Evolutionary conservation across 129 eudicot genomes (phyloP), one percentile per base, ranked within the genome.

Genomic region (Saussurea involucrata): DNA sequence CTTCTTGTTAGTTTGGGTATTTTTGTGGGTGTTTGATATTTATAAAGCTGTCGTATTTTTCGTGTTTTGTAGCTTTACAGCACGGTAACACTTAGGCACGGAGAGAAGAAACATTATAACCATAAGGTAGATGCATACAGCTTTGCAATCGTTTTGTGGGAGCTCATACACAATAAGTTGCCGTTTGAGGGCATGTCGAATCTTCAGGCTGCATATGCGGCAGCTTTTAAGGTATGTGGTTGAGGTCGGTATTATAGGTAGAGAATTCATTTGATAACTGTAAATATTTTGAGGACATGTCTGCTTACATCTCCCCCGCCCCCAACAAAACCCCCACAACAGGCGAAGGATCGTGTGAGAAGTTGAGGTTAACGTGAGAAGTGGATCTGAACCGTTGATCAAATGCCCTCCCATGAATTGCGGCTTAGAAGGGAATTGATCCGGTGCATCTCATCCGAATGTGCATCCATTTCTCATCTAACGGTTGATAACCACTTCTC

Each of bases 81-180:
- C 81, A 92, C 97, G 3, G 95, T 89, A 63, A 92, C 97, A 29
- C 87, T 92, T 63, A 87, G 92, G 76, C 97, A 86, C 6, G 97
- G 97, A 76, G 95, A 92, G 74, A 89, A 92, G 86, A 89, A 89
- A 80, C 97, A 89, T 80, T 92, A 92, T 72, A 92, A 85, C 76
- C 92, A 92, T 76, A 92, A 92, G 69, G 97, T 92, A 49, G 97
- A 92, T 73, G 95, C 95, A 4, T 92, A 92, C 67, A 92, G 97
- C 80, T 92, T 92, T 82, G 97, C 95, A 36, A 92, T 92, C 24
- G 97, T 92, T 20, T 84, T 92, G 72, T 92, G 97, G 97, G 97
- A 92, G 83, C 95, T 92, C 73, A 74, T 93, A 63, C 89, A 88
- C 65, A 90, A 90, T 74, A 93, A 88, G 85, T 81, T 90, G 72